Base-by-base conservation (phyloP, 2,329 filamentous ascomycete genomes). In the Shiraia bambusicola region DNA sequence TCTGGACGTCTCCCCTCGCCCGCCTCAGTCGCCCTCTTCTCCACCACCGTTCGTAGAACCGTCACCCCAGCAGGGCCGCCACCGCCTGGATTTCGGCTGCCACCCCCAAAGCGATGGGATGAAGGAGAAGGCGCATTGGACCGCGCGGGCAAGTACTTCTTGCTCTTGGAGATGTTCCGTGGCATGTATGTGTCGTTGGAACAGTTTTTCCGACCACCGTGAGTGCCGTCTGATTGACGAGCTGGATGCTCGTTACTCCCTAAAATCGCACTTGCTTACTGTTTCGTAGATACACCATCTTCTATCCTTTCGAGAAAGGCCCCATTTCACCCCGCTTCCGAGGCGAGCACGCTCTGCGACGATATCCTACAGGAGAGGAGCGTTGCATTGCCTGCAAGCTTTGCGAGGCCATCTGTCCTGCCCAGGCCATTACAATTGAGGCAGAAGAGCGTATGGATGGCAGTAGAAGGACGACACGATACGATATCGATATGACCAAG, bases 401-500 rank as follows among this genome's bases (percentile, higher is more conserved):
- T 45, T 98, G 93, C 76, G 93, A 98, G 76, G 93, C 93, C 61
- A 87, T 97, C 67, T 98, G 93, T 81, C 93, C 93, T 29, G 93
- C 93, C 42, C 88, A 95, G 75, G 93, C 93, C 65, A 98, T 98
- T 72, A 98, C 93, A 38, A 98, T 98, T 63, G 93, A 98, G 76
- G 93, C 93, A 42, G 93, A 98, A 73, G 93, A 98, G 79, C 90
- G 93, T 68, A 88, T 88, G 66, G 93, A 98, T 65, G 93, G 93
- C 52, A 94, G 88, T 66, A 84, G 93, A 72, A 84, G 93, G 68
- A 98, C 93, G 37, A 96, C 92, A 46, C 84, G 92, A 69, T 98
- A 98, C 76, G 93, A 98, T 71, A 96, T 98, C 68, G 93, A 98
- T 75, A 98, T 98, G 93, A 97, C 93, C 66, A 98, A 98, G 81